phyloP scores from a whole-genome alignment of 306 rosid species.

The Myrica gale region DNA sequence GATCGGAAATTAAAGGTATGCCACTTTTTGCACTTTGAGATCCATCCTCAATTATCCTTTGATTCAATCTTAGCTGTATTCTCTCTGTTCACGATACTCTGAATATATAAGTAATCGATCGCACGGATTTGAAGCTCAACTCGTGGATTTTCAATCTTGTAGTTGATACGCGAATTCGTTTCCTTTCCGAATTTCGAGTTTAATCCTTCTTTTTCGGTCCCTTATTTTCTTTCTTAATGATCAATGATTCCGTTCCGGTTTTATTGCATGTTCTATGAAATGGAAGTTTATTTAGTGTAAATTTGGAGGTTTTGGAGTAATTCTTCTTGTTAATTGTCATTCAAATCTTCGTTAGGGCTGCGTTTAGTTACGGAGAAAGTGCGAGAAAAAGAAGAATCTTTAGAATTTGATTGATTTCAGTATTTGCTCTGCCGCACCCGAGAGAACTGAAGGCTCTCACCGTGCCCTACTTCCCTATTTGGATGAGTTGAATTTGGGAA shows the following conservation, averaged over 20 bases:
- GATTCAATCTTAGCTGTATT: not conserved
- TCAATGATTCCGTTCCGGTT: not conserved
- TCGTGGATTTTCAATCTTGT: constrained; percentile 19
- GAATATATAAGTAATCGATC: not conserved
- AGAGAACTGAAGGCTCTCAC: constrained; percentile 7
- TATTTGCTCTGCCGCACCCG: not conserved
- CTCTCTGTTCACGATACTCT: not conserved
- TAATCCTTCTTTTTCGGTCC: not conserved
- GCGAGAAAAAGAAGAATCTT: not conserved
- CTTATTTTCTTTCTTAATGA: not conserved
- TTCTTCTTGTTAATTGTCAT: not conserved
- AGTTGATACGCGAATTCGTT: constrained; percentile 1
- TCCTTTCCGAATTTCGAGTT: constrained; percentile 1
- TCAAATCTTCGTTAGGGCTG: not conserved
- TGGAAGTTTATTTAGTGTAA: not conserved
- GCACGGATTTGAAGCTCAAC: not conserved
- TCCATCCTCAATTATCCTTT: constrained; percentile 29
- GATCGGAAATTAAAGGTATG: constrained; percentile 52
- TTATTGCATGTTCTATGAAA: too few species aligned
- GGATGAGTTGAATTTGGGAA: constrained; percentile 22
- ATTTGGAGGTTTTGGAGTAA: not conserved
- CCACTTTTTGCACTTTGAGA: constrained; percentile 30
- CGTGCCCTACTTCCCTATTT: constrained; percentile 28
- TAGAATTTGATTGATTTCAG: not conserved
- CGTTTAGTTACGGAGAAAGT: constrained; percentile 28